Evolutionary conservation across 2,329 filamentous ascomycete genomes (phyloP).

Genomic region (Rhytidhysteron rufulum): DNA sequence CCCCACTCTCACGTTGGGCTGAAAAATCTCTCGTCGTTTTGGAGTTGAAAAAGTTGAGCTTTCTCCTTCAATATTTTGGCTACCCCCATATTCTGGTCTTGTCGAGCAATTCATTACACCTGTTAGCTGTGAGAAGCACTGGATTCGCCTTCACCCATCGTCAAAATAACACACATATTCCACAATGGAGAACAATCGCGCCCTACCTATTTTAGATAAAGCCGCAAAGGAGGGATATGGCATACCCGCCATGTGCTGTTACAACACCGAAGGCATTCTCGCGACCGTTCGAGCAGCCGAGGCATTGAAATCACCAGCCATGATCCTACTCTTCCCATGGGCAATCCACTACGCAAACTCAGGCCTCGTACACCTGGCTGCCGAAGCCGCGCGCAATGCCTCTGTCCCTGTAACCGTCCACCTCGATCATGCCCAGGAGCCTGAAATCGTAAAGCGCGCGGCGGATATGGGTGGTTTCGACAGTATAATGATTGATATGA

Average conservation of each 20-base stretch:
- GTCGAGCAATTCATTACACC: background rate
- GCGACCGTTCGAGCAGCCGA: constrained; percentile 67
- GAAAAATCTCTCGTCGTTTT: background rate
- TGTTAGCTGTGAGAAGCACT: background rate
- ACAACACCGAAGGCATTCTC: constrained; percentile 69
- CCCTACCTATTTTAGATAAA: constrained; percentile 51
- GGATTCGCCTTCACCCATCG: background rate
- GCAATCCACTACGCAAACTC: constrained; percentile 61
- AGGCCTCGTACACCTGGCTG: constrained; percentile 43
- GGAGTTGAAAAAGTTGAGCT: background rate
- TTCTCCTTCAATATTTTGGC: background rate
- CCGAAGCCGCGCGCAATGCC: constrained; percentile 37
- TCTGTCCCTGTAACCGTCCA: constrained; percentile 38
- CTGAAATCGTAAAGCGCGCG: constrained; percentile 33
- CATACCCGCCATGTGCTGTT: constrained; percentile 59
- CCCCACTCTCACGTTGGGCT: background rate
- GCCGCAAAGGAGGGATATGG: constrained; percentile 55
- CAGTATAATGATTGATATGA: constrained; percentile 72
- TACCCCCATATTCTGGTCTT: background rate
- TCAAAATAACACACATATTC: background rate
- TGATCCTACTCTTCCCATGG: constrained; percentile 74
- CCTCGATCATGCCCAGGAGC: constrained; percentile 41
- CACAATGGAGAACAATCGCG: constrained; percentile 23
- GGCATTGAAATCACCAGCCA: constrained; percentile 61
- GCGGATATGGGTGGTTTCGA: constrained; percentile 54